A percentile compares a stretch with the other conserved stretches of the same genome.
phyloP scores from a whole-genome alignment of 2,329 filamentous ascomycete species.

The Diaporthe eres region DNA sequence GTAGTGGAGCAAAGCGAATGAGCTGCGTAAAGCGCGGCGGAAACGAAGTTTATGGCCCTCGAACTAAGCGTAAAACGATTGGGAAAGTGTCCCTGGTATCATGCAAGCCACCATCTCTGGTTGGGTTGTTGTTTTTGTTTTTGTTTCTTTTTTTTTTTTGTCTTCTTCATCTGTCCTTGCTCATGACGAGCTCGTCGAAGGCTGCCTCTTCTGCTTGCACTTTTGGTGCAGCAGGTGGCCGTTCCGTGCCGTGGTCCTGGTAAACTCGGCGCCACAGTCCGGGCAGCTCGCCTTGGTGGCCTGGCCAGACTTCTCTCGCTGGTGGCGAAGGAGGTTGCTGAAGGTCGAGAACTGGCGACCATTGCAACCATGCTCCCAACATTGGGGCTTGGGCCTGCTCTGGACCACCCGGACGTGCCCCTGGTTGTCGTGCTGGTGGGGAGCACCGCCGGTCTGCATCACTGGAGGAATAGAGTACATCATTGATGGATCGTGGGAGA shows the following conservation, averaged over 20 bases:
- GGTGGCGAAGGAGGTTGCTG: conserved; percentile 92
- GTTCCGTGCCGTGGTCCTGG: conserved; percentile 88
- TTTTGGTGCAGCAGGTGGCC: conserved; percentile 90
- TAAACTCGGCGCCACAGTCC: conserved; percentile 94
- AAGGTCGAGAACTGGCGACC: conserved; percentile 96
- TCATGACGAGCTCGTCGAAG: conserved; percentile 58
- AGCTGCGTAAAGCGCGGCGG: conserved; percentile 19
- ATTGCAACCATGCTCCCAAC: conserved; percentile 98
- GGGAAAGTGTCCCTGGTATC: conserved; percentile 41
- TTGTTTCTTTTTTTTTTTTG: conserved; percentile 1
- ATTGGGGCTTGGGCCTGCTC: conserved; percentile 91
- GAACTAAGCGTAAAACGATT: conserved; percentile 21
- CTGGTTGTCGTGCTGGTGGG: conserved; percentile 53
- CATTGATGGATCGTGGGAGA: conserved; percentile 43
- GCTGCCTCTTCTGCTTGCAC: conserved; percentile 76
- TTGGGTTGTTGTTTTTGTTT: conserved; percentile 2
- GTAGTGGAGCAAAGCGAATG: conserved; percentile 24
- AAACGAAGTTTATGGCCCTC: conserved; percentile 27
- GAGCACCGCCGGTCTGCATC: conserved; percentile 44
- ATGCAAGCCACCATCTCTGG: conserved; percentile 34
- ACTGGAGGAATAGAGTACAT: conserved; percentile 51
- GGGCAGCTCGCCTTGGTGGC: conserved; percentile 91
- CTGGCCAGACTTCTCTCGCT: conserved; percentile 93
- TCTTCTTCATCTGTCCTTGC: neutral
- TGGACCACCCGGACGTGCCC: conserved; percentile 78